These are phyloP conservation scores for Diospyros kaki DNA, from an alignment of 148 eudicot genomes.

Conservation along the genomic window DNA sequence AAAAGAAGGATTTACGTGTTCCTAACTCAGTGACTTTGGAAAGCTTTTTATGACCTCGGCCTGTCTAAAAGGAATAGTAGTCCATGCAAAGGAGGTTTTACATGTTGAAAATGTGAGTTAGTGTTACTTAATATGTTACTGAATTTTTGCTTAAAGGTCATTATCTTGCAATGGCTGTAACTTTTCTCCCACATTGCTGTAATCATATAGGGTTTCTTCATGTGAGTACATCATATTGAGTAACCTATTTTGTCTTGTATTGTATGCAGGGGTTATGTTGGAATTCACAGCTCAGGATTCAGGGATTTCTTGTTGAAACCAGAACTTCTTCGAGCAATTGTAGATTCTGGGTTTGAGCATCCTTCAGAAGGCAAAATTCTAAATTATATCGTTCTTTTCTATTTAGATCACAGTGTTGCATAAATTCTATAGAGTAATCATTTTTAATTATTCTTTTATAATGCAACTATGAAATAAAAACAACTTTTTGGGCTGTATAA, in stretches of 20 bases:
- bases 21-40: neutral
- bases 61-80: neutral
- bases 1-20: no score
- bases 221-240: neutral
- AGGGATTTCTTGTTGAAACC: slow-evolving; percentile 64
- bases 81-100: neutral
- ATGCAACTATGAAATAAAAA: neutral
- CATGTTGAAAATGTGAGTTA: no score
- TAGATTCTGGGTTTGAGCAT: slow-evolving; percentile 63
- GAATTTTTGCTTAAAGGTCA: neutral
- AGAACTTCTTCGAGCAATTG: slow-evolving; percentile 59
- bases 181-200: neutral
- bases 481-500: neutral
- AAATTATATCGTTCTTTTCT: neutral
- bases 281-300: slow-evolving; percentile 67
- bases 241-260: neutral
- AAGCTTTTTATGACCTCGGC: neutral
- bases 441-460: neutral
- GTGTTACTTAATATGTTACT: neutral
- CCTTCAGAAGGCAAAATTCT: slow-evolving; percentile 55
- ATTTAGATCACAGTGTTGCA: neutral
- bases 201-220: neutral
- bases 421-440: neutral
- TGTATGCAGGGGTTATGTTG: slow-evolving; percentile 50
- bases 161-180: neutral